Conservation (phyloP, 2,329 filamentous ascomycete genomes). For the Calonectria ilicicola region DNA sequence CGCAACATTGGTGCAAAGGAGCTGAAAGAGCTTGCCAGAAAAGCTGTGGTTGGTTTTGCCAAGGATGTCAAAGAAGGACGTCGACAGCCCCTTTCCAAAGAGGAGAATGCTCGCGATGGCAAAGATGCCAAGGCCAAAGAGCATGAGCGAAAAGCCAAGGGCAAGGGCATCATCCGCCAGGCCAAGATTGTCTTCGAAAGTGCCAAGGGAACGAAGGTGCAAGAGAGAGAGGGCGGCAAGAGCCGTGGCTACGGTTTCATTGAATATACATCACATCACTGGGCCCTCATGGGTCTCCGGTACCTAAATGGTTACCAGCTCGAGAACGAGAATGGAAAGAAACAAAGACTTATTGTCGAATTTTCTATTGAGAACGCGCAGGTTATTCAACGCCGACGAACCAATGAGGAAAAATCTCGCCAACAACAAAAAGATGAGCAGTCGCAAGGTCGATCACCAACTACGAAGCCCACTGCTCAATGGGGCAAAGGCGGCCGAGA, state of each 20-base stretch:
- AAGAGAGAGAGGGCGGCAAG: conserved; percentile 81
- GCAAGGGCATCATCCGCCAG: conserved; percentile 89
- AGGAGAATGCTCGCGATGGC: conserved; percentile 85
- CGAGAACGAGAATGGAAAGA: conserved; percentile 76
- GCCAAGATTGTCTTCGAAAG: conserved; percentile 96
- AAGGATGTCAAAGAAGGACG: conserved; percentile 85
- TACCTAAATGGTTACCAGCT: conserved; percentile 87
- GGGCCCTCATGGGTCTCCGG: conserved; percentile 92
- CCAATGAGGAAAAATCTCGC: conserved; percentile 50
- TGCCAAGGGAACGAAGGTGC: conserved; percentile 84
- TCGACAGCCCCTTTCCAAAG: conserved; percentile 85
- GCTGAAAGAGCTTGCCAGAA: conserved; percentile 88
- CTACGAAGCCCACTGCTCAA: conserved; percentile 24
- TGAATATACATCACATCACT: conserved; percentile 93
- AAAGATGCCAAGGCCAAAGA: conserved; percentile 86
- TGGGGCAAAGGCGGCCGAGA: conserved; percentile 30
- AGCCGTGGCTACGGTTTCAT: conserved; percentile 97
- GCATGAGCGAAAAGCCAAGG: conserved; percentile 80
- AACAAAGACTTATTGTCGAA: conserved; percentile 91
- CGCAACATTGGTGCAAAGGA: conserved; percentile 86
- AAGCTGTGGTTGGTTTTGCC: conserved; percentile 95
- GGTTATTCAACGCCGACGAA: conserved; percentile 81
- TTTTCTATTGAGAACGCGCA: conserved; percentile 99
- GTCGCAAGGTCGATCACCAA: conserved; percentile 27
- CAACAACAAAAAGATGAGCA: conserved; percentile 38